Base-by-base conservation (phyloP, 2,329 filamentous ascomycete genomes). In the Pyrenochaeta sp. region DNA sequence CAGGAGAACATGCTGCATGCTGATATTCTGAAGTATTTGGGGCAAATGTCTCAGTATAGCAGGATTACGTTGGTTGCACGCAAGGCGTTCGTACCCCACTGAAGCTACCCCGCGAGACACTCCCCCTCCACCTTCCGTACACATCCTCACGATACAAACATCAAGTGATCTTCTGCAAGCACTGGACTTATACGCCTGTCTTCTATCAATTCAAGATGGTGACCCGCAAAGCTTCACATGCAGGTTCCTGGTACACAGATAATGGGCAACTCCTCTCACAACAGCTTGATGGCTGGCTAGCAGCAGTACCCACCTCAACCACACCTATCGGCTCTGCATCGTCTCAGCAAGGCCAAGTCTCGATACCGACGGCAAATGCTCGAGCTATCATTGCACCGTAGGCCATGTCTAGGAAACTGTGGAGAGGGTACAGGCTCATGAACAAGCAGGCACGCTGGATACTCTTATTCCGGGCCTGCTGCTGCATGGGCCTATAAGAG, bases 401-500 rank as follows among this genome's bases (percentile, higher is more conserved):
- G 82, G 90, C 64, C 59, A n/a, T 46, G 40, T 21, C 49, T 35
- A 17, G 43, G n/a, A 20, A 45, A n/a, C 36, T 42, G 7, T 23
- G 41, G 30, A 17, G 52, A 30, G 29, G 43, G 42, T 9, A 18
- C 29, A 62, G 51, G 64, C 67, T 75, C 65, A 73, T 69, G 69
- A 47, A 66, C 54, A 58, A 54, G 62, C 66, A 97, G 94, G 56
- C 95, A 99, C 75, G 95, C 95, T 54, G 95, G 95, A 56, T 99
- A 97, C 78, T 81, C 85, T 1, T 98, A 94, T 81, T 99, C 95
- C 3, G 95, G 95, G 7, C 86, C 88, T 33, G 94, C 92, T 63
- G 95, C 95, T 37, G 95, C 93, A 37, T 98, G 92, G 88, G 95
- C 95, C 7, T 99, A 98, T 79, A 95, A 91, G 76, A 85, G 86